Base-by-base conservation (phyloP, 768 basidiomycete genomes). In the Xerocomus spinulosus region DNA sequence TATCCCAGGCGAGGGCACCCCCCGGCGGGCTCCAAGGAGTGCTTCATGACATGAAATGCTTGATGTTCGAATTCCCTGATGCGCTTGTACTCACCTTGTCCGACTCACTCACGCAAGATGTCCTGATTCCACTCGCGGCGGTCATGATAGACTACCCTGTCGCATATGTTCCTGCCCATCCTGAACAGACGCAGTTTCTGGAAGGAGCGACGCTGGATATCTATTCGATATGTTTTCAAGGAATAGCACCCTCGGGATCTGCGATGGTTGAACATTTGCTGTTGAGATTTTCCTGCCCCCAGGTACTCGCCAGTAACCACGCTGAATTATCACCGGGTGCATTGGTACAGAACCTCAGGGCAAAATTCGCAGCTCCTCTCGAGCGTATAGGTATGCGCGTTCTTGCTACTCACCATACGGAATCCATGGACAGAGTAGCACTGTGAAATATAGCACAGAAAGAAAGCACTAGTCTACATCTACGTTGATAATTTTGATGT, bases 401-500 rank as follows among this genome's bases (percentile, higher is more conserved):
- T 12, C 24, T 44, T 21, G 28, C 78, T 21, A 36, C 57, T 2
- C 70, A 76, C 44, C 60, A 46, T 17, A 61, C 60, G 6, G 68
- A 73, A 54, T 72, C 64, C 3, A 46, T 70, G 38, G 76, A 78
- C 47, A 71, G 77, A 46, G 72, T 81, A 18, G 77, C 73, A 18
- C 57, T 81, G 23, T 81, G 59, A 70, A 41, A 34, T 41, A 48
- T 38, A 50, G 35, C 28, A 33, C 45, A 28, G 25, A 29, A 29
- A 34, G 35, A 42, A 35, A 10, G n/a, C 4, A 21, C 57, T 76
- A 87, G 49, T 87, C 83, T 52, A 89, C 77, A 60, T 81, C 81
- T 33, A 91, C 72, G 54, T 87, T 92, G 61, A 84, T 70, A 51
- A 93, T 93, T 67, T 91, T 92, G 69, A 98, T 91, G 62, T 95